Evolutionary conservation across 805 yeast species (phyloP), one percentile per base, ranked within the genome.

Genomic region (Candida khao-thaluensis): DNA sequence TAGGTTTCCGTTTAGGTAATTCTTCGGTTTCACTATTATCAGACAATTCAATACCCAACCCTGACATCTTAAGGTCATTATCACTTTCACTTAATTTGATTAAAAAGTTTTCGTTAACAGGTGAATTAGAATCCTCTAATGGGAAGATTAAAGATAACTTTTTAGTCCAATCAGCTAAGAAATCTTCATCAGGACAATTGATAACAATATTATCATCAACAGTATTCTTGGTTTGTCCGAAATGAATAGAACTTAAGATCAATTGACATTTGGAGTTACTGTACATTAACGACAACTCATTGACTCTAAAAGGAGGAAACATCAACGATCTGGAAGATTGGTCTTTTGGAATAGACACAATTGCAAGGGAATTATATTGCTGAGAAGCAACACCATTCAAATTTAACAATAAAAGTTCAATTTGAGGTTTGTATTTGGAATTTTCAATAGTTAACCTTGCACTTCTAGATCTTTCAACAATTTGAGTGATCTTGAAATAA

Each of bases 291-390:
- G 43, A 41, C 17, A 47, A 40, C 17, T 47, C 51, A 24, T 47
- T 47, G 16, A 47, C 30, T 35, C 74, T 45, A 45, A 69, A 68
- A 1, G 74, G 74, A 7, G 74, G 73, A 44, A 51, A 68, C 45
- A 69, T 39, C 23, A 69, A 58, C 7, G 63, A 57, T 18, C 73
- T 52, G 1, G 60, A 42, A 2, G 40, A 45, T 6, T 32, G 31
- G 15, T 46, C 49, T n/a, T 34, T 29, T 6, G 58, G 56, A 12
- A 58, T 41, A 3, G 52, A 46, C 5, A 38, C 41, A 10, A 69
- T 51, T 5, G 72, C 74, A 49, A 68, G 58, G 5, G 74, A 59
- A 41, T 68, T 63, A 44, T 49, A 62, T 5, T 25, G n/a, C 31
- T 41, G 41, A 24, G 46, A 32, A 5, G 50, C 45, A 11, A 38